Conservation (phyloP, 75 land plant genomes). For the Chamaecyparis obtusa region DNA sequence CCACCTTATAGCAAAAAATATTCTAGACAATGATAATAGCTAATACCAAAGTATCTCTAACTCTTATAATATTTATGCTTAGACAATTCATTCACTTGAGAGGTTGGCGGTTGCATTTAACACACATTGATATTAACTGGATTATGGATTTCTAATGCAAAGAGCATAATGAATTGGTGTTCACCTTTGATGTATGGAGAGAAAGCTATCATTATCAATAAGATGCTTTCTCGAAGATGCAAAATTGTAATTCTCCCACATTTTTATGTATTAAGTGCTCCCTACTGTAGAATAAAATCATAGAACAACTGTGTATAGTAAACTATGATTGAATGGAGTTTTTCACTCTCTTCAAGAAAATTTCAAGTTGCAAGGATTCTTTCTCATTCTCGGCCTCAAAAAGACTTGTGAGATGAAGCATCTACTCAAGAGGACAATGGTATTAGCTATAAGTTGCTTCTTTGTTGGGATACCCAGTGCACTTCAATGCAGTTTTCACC, state of each 20-base stretch:
- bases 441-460: constrained; percentile 78
- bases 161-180: too few species aligned
- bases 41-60: too few species aligned
- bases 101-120: too few species aligned
- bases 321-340: not conserved
- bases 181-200: too few species aligned
- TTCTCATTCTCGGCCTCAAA: not conserved
- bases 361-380: not conserved
- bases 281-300: not conserved
- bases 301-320: not conserved
- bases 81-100: too few species aligned
- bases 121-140: too few species aligned
- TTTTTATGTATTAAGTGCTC: not conserved
- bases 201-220: too few species aligned
- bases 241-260: not conserved
- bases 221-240: too few species aligned
- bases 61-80: too few species aligned
- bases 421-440: constrained; percentile 49
- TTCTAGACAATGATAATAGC: too few species aligned
- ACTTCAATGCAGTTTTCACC: constrained; percentile 86
- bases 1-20: too few species aligned
- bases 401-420: constrained; percentile 19
- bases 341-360: not conserved
- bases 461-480: constrained; percentile 50
- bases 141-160: too few species aligned